Conservation (phyloP, 2,329 filamentous ascomycete genomes). For the Chalara sp. region DNA sequence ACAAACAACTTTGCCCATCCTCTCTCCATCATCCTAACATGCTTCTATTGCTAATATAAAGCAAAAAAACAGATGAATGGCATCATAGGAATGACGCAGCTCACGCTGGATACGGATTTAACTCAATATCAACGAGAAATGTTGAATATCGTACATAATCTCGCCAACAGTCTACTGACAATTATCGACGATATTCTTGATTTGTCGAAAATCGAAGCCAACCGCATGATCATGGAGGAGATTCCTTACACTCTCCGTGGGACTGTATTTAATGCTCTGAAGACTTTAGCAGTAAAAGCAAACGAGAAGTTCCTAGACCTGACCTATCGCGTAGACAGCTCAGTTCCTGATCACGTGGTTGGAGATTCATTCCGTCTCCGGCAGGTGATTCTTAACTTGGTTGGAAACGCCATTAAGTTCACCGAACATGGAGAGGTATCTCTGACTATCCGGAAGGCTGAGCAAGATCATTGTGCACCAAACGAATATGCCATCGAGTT, state of each 20-base stretch:
- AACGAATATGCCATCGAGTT: slow-evolving; percentile 94
- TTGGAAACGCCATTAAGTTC: slow-evolving; percentile 98
- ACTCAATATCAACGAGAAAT: slow-evolving; percentile 96
- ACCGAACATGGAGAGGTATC: slow-evolving; percentile 95
- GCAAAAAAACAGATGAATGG: slow-evolving; percentile 1
- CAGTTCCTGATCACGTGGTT: slow-evolving; percentile 89
- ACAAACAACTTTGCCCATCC: background rate
- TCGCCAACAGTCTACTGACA: slow-evolving; percentile 91
- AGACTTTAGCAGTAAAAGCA: slow-evolving; percentile 93
- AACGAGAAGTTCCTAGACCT: slow-evolving; percentile 93
- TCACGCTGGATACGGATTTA: slow-evolving; percentile 90
- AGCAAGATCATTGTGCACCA: slow-evolving; percentile 55
- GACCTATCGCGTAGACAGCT: slow-evolving; percentile 88
- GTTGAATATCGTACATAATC: slow-evolving; percentile 95
- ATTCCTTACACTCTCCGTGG: slow-evolving; percentile 92
- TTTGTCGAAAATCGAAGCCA: slow-evolving; percentile 81
- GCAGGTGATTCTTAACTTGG: slow-evolving; percentile 94
- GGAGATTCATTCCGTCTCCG: slow-evolving; percentile 94
- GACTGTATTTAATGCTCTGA: slow-evolving; percentile 94
- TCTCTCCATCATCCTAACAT: background rate
- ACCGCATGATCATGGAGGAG: slow-evolving; percentile 96
- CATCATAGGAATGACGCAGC: slow-evolving; percentile 70
- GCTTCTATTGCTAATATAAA: background rate
- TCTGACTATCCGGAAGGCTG: slow-evolving; percentile 74
- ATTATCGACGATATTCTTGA: slow-evolving; percentile 86